Evolutionary conservation across 148 eudicot species (phyloP).

Genomic region (Silene conica): DNA sequence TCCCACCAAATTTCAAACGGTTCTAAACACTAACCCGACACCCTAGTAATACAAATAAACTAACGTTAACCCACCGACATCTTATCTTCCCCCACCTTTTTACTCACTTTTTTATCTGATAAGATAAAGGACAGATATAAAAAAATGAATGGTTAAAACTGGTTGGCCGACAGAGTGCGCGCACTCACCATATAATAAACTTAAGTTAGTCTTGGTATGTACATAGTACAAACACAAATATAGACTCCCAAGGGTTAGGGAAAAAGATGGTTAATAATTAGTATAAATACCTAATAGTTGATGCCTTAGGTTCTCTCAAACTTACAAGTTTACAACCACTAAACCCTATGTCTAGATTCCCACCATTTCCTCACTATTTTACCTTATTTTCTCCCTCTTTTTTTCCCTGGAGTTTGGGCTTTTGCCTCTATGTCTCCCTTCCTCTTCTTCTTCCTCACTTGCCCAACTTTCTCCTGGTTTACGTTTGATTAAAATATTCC

Average conservation of each 20-base stretch:
- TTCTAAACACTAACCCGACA: background rate
- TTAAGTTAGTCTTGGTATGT: background rate
- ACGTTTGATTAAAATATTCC: too few relatives aligned
- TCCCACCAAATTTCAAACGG: too few relatives aligned
- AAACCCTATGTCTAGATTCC: constrained; percentile 4
- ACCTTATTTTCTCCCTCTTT: constrained; percentile 1
- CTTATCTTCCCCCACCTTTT: background rate
- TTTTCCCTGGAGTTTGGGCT: constrained; percentile 4
- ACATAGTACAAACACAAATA: background rate
- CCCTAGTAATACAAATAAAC: background rate
- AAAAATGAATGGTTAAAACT: background rate
- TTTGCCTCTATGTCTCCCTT: background rate
- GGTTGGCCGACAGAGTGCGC: background rate
- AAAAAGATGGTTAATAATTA: background rate
- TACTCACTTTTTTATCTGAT: background rate
- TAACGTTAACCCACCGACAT: background rate
- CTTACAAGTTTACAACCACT: background rate
- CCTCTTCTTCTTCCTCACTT: background rate
- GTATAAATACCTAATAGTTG: constrained; percentile 5
- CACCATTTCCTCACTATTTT: background rate
- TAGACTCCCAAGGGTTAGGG: background rate
- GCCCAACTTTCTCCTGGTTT: too few relatives aligned
- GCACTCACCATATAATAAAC: background rate
- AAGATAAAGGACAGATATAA: background rate
- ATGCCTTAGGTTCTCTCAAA: background rate